phyloP scores from a whole-genome alignment of 2,329 filamentous ascomycete species.

The Venturia effusa region DNA sequence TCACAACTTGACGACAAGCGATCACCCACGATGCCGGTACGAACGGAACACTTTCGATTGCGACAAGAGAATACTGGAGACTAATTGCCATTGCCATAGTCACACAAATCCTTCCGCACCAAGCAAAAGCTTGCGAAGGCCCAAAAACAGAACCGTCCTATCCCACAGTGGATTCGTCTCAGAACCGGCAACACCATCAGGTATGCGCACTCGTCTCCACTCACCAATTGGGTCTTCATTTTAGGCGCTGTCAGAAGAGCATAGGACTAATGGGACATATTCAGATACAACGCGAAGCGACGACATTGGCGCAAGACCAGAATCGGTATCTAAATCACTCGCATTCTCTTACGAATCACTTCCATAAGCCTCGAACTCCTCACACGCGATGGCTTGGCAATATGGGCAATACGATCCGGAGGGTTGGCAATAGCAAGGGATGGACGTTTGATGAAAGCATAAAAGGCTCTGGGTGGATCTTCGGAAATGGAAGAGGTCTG shows the following conservation, averaged over 20 bases:
- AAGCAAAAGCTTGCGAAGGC: slow-evolving; percentile 99
- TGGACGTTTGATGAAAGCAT: slow-evolving; percentile 2
- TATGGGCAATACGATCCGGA: not conserved
- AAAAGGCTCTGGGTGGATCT: not conserved
- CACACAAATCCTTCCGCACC: slow-evolving; percentile 99
- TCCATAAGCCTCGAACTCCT: not conserved
- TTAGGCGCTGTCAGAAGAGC: not conserved
- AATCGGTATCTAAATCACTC: slow-evolving; percentile 84
- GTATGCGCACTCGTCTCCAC: slow-evolving; percentile 46
- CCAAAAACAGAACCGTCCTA: slow-evolving; percentile 99
- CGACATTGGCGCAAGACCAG: slow-evolving; percentile 99
- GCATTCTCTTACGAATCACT: slow-evolving; percentile 19
- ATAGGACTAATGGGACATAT: slow-evolving; percentile 1
- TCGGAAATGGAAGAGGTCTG: not conserved
- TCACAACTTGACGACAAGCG: slow-evolving; percentile 7
- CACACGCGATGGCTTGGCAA: slow-evolving; percentile 4
- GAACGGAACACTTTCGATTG: not conserved
- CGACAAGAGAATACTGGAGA: not conserved
- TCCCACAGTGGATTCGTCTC: slow-evolving; percentile 99
- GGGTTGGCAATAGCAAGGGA: not conserved
- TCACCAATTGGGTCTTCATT: not conserved
- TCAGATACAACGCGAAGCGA: slow-evolving; percentile 99
- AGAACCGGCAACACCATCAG: slow-evolving; percentile 98
- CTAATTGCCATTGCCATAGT: slow-evolving; percentile 15
- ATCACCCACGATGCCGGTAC: slow-evolving; percentile 13